phyloP scores from a whole-genome alignment of 192 early-diverging fungal species.

The Powellomyces hirtus region DNA sequence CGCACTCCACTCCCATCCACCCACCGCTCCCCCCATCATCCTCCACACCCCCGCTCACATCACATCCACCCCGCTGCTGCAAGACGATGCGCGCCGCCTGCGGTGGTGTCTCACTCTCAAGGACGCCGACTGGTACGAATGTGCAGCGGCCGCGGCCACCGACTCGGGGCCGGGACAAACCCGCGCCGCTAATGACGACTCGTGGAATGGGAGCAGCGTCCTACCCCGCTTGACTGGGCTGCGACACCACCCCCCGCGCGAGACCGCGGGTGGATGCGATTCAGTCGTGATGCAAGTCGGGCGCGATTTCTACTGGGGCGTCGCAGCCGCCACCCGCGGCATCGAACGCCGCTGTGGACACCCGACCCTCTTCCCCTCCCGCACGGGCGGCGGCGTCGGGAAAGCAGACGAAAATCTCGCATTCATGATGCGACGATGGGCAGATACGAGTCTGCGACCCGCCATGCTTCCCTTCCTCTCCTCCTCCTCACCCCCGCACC shows the following conservation, averaged over 20 bases:
- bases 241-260: not conserved
- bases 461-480: not conserved
- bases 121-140: conserved; percentile 3
- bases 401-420: not conserved
- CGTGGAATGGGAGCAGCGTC: too few relatives aligned
- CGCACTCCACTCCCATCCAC: not conserved
- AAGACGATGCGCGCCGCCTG: not conserved
- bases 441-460: not conserved
- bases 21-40: not conserved
- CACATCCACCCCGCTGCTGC: not conserved
- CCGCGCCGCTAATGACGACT: not conserved
- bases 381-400: not conserved
- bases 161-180: too few relatives aligned
- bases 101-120: not conserved
- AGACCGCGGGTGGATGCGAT: too few relatives aligned
- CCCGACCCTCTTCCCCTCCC: not conserved
- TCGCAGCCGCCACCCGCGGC: not conserved
- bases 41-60: not conserved
- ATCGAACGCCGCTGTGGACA: conserved; percentile 3
- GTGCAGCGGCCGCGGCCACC: not conserved
- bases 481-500: not conserved
- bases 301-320: conserved; percentile 1
- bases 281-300: conserved; percentile 1
- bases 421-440: not conserved
- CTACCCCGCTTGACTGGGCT: not conserved